phyloP scores from a whole-genome alignment of 192 early-diverging fungal genomes.

The Mortierella antarctica region DNA sequence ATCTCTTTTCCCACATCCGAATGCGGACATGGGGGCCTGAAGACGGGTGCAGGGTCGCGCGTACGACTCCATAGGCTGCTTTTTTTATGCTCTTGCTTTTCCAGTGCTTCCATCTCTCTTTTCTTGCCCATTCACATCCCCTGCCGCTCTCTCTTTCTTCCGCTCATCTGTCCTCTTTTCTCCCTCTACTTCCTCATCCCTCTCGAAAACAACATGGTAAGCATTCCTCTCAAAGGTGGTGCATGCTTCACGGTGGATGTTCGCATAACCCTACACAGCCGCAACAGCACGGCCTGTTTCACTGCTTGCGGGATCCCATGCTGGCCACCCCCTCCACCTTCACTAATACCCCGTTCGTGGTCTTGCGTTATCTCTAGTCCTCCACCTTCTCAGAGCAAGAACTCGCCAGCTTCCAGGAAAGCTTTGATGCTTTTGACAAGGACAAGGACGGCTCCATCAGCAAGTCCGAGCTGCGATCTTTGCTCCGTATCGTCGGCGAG shows the following conservation, averaged over 20 bases:
- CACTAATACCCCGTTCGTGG: not conserved
- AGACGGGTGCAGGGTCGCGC: too few species aligned
- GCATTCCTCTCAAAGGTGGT: too few species aligned
- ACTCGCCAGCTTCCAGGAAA: conserved; percentile 18
- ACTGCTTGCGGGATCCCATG: not conserved
- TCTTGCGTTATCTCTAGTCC: not conserved
- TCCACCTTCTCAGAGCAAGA: conserved; percentile 18
- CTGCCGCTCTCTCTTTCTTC: not conserved
- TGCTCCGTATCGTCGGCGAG: conserved; percentile 31
- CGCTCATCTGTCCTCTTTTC: conserved; percentile 2
- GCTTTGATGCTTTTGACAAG: conserved; percentile 31
- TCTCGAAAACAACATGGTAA: not conserved
- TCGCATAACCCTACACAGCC: too few species aligned
- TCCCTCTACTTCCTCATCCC: not conserved
- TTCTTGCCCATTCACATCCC: too few species aligned
- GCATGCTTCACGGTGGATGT: too few species aligned
- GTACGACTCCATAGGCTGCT: too few species aligned
- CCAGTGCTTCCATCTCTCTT: too few species aligned
- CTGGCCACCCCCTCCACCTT: not conserved
- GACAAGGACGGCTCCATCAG: conserved; percentile 29
- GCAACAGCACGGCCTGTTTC: not conserved
- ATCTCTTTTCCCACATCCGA: too few species aligned
- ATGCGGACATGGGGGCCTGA: too few species aligned
- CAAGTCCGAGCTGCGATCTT: conserved; percentile 20
- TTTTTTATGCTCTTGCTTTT: too few species aligned